Conservation (phyloP, 140 eudicot genomes). For the Senecio squalidus region DNA sequence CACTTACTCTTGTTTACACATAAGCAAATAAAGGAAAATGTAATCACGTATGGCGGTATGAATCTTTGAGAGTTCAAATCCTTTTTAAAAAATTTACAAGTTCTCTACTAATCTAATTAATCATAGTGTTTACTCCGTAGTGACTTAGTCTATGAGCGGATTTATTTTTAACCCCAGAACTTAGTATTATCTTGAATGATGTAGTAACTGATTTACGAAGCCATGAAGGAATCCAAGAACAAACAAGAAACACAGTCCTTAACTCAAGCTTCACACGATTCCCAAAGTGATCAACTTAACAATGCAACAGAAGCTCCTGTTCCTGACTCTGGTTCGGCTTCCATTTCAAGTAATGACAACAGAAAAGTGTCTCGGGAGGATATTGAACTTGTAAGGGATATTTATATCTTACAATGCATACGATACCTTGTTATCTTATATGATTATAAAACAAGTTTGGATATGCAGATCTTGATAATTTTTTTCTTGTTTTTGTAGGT, state of each 20-base stretch:
- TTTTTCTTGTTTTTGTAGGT: conserved; percentile 42
- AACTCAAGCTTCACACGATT: conserved; percentile 60
- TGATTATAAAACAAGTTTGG: neutral
- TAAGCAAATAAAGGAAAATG: too few relatives aligned
- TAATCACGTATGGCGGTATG: too few relatives aligned
- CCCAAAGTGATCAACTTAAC: conserved; percentile 72
- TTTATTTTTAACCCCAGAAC: too few relatives aligned
- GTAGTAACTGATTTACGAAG: conserved; percentile 1
- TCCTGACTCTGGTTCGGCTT: conserved; percentile 86
- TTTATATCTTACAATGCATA: neutral
- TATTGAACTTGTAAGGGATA: conserved; percentile 75
- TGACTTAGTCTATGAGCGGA: neutral
- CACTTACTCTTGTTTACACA: too few relatives aligned
- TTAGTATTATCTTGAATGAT: neutral
- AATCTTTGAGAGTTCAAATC: too few relatives aligned
- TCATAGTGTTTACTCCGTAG: too few relatives aligned
- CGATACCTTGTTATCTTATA: neutral
- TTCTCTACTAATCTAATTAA: too few relatives aligned
- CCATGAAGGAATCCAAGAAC: conserved; percentile 54
- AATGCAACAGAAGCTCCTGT: conserved; percentile 59
- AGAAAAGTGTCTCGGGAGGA: conserved; percentile 89
- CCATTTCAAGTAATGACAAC: conserved; percentile 81
- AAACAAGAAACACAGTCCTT: conserved; percentile 55
- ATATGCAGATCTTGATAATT: neutral
- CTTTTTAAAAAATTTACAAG: too few relatives aligned